Base-by-base conservation (phyloP, 305 asterid species). In the Petunia hybrid region DNA sequence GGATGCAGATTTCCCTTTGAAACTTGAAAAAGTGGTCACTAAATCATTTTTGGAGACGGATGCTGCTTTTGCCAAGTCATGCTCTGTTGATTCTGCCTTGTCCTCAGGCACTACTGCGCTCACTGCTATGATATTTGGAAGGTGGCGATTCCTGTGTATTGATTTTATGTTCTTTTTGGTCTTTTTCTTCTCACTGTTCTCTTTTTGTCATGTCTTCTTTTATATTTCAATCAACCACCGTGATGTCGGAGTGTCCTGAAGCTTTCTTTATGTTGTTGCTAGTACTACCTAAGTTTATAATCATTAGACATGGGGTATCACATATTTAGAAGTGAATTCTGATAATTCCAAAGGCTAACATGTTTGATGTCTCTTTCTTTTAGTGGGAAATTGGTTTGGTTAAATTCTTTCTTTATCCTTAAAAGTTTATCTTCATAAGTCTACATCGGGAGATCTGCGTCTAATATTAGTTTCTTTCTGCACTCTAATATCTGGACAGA, bases 21-120 rank as follows among this genome's bases (percentile, higher is more conserved):
- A 92, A 87, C 95, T 93, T 43, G 97, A 95, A 90, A 95, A 89
- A 87, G 99, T 88, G 79, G 91, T 95, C 64, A 88, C 86, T 3
- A 89, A 94, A 86, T 93, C 99, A 48, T 92, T 92, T 83, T 79
- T 90, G 89, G 91, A 93, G 89, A 86, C 90, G 0, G 97, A 95
- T 90, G 83, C 90, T 84, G 92, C 94, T 63, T 90, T 95, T 78
- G 97, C 93, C 38, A 83, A 87, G 76, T 90, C 97, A 35, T 95
- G 97, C 83, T 89, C 90, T 42, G 61, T 86, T 8, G 93, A 93
- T 84, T 87, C 95, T 56, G 76, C 91, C 12, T 85, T 90, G 76
- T 91, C 99, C 61, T 92, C 97, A 14, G 98, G 99, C 85, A 95
- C 98, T 2, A 92, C 99, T 40, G 98, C 97, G 13, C 89, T 95